Evolutionary conservation across 805 yeast species (phyloP).

Genomic region (Jamesozyma hellenica): DNA sequence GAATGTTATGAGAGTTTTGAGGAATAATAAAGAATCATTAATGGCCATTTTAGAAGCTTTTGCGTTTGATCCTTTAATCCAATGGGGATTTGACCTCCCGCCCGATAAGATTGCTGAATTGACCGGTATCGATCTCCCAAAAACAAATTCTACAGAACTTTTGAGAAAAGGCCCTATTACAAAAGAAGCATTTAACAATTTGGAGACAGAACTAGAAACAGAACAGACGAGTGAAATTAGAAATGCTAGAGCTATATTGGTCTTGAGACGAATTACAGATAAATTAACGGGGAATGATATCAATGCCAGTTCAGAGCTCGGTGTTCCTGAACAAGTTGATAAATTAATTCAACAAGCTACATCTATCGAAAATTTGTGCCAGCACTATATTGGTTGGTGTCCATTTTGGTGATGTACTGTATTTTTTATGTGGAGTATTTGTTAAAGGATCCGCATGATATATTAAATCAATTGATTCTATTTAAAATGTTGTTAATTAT

Average conservation of each 20-base stretch:
- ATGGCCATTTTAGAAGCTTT: slow-evolving; percentile 98
- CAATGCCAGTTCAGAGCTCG: slow-evolving; percentile 55
- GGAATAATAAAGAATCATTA: slow-evolving; percentile 90
- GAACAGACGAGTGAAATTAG: slow-evolving; percentile 63
- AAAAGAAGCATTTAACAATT: slow-evolving; percentile 61
- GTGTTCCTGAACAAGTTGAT: slow-evolving; percentile 86
- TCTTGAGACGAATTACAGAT: slow-evolving; percentile 80
- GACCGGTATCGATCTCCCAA: slow-evolving; percentile 59
- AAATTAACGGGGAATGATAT: slow-evolving; percentile 93
- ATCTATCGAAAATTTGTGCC: slow-evolving; percentile 88
- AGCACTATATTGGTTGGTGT: slow-evolving; percentile 98
- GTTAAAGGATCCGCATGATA: no score
- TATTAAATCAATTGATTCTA: no score
- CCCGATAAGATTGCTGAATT: slow-evolving; percentile 65
- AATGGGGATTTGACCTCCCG: slow-evolving; percentile 97
- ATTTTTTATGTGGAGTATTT: no score
- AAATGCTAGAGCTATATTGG: slow-evolving; percentile 84
- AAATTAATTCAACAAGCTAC: slow-evolving; percentile 92
- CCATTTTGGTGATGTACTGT: slow-evolving; percentile 68
- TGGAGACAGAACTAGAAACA: slow-evolving; percentile 61
- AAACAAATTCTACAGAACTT: slow-evolving; percentile 58
- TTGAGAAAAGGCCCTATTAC: slow-evolving; percentile 65
- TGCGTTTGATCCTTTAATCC: slow-evolving; percentile 95
- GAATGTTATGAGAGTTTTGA: slow-evolving; percentile 87
- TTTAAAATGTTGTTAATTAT: no score